phyloP scores from a whole-genome alignment of 352 stramenopile species.

The Phytopythium litorale region DNA sequence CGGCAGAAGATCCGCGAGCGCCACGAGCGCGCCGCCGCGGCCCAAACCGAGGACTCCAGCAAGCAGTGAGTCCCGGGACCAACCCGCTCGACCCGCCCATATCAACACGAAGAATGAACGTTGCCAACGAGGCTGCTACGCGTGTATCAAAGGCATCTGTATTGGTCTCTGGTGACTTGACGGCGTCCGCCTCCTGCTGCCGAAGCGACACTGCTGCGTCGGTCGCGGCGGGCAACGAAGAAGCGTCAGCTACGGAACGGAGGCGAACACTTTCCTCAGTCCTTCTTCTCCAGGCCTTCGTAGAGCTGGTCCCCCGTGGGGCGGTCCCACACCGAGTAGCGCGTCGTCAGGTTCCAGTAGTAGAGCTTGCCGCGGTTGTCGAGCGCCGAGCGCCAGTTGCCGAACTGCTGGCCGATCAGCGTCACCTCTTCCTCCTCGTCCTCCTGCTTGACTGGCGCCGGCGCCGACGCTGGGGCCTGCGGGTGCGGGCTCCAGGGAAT shows the following conservation, averaged over 20 bases:
- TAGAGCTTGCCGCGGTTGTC: slow-evolving; percentile 86
- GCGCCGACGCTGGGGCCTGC: slow-evolving; percentile 2
- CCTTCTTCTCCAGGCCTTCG: slow-evolving; percentile 44
- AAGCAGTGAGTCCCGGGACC: not conserved
- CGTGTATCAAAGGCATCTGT: slow-evolving; percentile 7
- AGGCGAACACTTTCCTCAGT: not conserved
- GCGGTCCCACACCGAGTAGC: slow-evolving; percentile 77
- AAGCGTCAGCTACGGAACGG: not conserved
- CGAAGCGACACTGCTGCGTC: not conserved
- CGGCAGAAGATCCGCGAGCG: slow-evolving; percentile 76
- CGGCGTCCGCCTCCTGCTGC: not conserved
- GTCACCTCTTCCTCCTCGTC: slow-evolving; percentile 57
- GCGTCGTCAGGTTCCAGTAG: slow-evolving; percentile 86
- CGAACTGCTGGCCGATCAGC: slow-evolving; percentile 77
- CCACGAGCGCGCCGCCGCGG: slow-evolving; percentile 36
- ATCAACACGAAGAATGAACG: not conserved
- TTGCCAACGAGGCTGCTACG: not conserved
- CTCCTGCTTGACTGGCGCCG: slow-evolving; percentile 12
- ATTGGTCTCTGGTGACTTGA: not conserved
- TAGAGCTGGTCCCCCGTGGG: slow-evolving; percentile 53
- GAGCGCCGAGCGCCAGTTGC: slow-evolving; percentile 81
- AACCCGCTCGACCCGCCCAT: not conserved
- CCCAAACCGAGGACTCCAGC: slow-evolving; percentile 10
- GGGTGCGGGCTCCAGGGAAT: slow-evolving; percentile 65
- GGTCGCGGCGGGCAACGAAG: not conserved